Evolutionary conservation across 441 rosid genomes (phyloP).

Genomic region (Manihot esculenta): DNA sequence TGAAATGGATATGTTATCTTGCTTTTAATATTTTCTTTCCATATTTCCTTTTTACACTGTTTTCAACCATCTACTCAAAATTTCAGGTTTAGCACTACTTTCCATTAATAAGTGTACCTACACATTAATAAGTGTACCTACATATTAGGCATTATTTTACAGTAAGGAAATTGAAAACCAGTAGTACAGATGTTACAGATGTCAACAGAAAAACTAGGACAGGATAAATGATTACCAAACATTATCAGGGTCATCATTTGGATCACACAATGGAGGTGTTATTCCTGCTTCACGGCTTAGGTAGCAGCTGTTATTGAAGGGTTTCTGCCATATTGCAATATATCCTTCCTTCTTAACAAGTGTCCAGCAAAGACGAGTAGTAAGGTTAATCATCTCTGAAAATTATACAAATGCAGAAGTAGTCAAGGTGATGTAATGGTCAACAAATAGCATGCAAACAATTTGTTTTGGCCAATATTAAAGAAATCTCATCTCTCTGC

Average conservation of each 20-base stretch:
- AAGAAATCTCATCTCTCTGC: too few relatives aligned
- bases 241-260: constrained; percentile 85
- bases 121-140: not conserved
- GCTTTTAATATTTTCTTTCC: not conserved
- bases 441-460: too few relatives aligned
- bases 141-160: not conserved
- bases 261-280: constrained; percentile 72
- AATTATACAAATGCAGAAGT: constrained; percentile 23
- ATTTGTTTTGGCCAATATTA: too few relatives aligned
- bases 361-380: constrained; percentile 89
- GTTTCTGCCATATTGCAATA: constrained; percentile 94
- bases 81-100: not conserved
- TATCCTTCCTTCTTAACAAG: constrained; percentile 96
- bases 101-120: not conserved
- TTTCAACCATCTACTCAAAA: constrained; percentile 2
- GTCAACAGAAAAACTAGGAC: not conserved
- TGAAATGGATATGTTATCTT: not conserved
- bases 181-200: not conserved
- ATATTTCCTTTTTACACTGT: not conserved
- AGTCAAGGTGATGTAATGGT: not conserved
- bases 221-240: constrained; percentile 57
- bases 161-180: not conserved
- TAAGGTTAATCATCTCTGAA: constrained; percentile 92
- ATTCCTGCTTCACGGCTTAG: constrained; percentile 66
- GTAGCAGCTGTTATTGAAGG: constrained; percentile 78